Conservation (phyloP, 176 grass and related monocot species). For the Coix lacrymajobi region DNA sequence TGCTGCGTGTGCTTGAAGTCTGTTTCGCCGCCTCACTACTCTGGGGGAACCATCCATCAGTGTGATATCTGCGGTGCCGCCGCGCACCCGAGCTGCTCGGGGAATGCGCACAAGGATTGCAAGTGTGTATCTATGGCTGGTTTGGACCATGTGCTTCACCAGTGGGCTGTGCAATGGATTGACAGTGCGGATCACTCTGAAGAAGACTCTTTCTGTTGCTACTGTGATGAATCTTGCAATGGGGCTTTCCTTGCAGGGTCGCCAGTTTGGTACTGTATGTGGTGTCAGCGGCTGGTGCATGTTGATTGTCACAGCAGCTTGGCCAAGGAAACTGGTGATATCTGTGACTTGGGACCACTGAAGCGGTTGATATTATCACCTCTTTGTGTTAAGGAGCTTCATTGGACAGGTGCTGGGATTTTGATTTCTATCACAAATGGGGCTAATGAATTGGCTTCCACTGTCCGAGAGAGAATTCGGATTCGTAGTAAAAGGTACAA, state of each 20-base stretch:
- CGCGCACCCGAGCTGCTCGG: slow-evolving; percentile 67
- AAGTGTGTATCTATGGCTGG: slow-evolving; percentile 82
- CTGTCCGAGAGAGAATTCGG: slow-evolving; percentile 57
- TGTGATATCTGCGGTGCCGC: slow-evolving; percentile 75
- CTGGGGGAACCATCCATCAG: slow-evolving; percentile 36
- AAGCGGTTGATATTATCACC: slow-evolving; percentile 70
- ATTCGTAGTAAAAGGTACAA: slow-evolving; percentile 57
- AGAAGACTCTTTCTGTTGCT: slow-evolving; percentile 73
- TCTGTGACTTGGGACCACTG: slow-evolving; percentile 76
- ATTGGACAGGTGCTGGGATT: slow-evolving; percentile 55
- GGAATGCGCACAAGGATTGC: slow-evolving; percentile 77
- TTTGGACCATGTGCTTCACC: slow-evolving; percentile 63
- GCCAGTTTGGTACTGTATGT: slow-evolving; percentile 89
- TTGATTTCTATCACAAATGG: slow-evolving; percentile 70
- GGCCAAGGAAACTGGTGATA: slow-evolving; percentile 71
- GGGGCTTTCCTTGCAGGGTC: slow-evolving; percentile 57
- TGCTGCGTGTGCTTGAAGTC: slow-evolving; percentile 81
- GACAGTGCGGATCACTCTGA: slow-evolving; percentile 54
- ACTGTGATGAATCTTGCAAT: slow-evolving; percentile 78
- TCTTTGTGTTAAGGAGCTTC: slow-evolving; percentile 69
- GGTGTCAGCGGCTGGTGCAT: slow-evolving; percentile 79
- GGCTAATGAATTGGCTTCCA: slow-evolving; percentile 79
- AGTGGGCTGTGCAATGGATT: slow-evolving; percentile 82
- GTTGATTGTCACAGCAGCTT: slow-evolving; percentile 82
- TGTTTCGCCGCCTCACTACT: slow-evolving; percentile 41